Conservation (phyloP, 179 eudicot species). For the Nepenthes alata region DNA sequence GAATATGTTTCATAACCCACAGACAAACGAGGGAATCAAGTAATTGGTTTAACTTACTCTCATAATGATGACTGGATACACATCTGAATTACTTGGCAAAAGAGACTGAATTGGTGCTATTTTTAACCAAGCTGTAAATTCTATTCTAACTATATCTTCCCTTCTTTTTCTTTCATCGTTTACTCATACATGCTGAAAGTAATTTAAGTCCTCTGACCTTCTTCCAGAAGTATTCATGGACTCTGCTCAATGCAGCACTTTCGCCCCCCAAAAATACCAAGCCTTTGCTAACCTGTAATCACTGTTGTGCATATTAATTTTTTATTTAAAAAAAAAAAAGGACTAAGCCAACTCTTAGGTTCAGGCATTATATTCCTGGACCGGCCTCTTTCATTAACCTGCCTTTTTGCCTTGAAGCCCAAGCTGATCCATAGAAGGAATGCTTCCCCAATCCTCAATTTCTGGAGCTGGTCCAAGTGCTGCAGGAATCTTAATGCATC, state of each 20-base stretch:
- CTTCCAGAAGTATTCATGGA: conserved; percentile 85
- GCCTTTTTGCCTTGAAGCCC: conserved; percentile 52
- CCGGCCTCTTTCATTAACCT: conserved; percentile 3
- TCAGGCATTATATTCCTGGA: neutral
- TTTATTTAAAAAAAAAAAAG: too few relatives aligned
- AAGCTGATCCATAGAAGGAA: conserved; percentile 50
- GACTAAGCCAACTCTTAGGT: neutral
- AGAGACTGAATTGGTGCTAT: too few relatives aligned
- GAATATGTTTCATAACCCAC: too few relatives aligned
- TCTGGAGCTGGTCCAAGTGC: conserved; percentile 65
- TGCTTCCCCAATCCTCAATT: conserved; percentile 62
- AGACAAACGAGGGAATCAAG: too few relatives aligned
- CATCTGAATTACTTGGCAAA: too few relatives aligned
- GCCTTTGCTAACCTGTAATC: conserved; percentile 50
- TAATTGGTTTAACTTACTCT: too few relatives aligned
- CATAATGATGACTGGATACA: too few relatives aligned
- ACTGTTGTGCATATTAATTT: too few relatives aligned
- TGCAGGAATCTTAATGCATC: conserved; percentile 53
- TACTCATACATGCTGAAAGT: too few relatives aligned
- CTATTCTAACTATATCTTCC: too few relatives aligned
- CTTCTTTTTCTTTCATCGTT: too few relatives aligned
- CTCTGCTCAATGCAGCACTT: conserved; percentile 67
- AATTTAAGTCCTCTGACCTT: conserved; percentile 35
- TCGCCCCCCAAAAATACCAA: conserved; percentile 73
- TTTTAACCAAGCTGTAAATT: too few relatives aligned